Base-by-base conservation (phyloP, 208 protist species). In the Trypanosomatidae sp. region DNA sequence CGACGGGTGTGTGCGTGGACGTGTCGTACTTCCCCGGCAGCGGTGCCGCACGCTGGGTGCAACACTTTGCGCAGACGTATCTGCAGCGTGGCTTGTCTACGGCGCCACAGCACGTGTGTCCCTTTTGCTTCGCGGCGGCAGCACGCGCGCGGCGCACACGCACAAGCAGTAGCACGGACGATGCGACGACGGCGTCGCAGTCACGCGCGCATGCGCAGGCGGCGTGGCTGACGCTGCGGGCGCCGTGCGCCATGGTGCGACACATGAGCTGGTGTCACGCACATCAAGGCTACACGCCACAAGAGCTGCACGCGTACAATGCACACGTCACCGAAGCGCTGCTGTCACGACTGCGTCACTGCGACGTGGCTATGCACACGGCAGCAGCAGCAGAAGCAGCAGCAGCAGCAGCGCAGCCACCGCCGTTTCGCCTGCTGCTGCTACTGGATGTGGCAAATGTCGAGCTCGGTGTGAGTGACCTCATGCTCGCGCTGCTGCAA, bases 371-470 rank as follows among this genome's bases (percentile, higher is more conserved):
- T n/a, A n/a, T 47, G 55, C 4, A 33, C 22, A 19, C 37, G 48
- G 3, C 20, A 25, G 2, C 20, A 37, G 18, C 21, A 41, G 11
- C 11, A 10, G 13, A 10, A 30, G 5, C 15, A 18, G 4, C 7
- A 18, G 26, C 30, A 25, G 0, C 10, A 18, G 16, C 21, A 8
- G 32, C 25, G 24, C 19, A 0, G 37, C 21, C 2, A 24, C n/a
- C 30, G 42, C 21, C 3, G 16, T 44, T 66, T 6, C 53, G 66
- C 19, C 37, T 87, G 2, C 59, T 92, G 10, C 24, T 92, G 1
- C 43, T 77, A 20, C 42, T 83, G 13, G 82, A 92, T 44, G 66
- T 75, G 4, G 82, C 82, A 2, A 92, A 92, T 48, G 25, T 88
- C 19, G 77, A 87, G 45, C 42, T 92, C 1, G 44, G 45, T 19